A percentile compares a stretch with the other conserved stretches of the same genome.
Conservation (phyloP, 1,284 basidiomycete species). For the Ceratobasidium sp. region DNA sequence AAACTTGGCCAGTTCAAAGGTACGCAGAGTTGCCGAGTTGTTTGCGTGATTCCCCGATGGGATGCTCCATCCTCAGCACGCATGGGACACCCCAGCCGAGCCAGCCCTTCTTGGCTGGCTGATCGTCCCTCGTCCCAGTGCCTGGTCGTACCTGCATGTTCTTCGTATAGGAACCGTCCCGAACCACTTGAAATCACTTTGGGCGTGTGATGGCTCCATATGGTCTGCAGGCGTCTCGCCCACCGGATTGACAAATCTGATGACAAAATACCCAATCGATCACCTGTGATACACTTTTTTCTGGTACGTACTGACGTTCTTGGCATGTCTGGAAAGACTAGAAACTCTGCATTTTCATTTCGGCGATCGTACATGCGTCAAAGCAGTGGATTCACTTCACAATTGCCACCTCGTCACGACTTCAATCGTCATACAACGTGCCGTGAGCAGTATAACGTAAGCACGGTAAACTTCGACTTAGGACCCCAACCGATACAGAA, state of each 20-base stretch:
- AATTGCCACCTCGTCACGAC: background rate
- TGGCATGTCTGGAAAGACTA: background rate
- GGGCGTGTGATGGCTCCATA: background rate
- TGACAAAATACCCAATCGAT: background rate
- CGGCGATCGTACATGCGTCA: background rate
- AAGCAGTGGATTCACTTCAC: background rate
- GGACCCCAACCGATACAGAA: too few species aligned
- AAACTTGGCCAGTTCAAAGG: background rate
- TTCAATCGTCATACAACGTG: too few species aligned
- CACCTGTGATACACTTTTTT: background rate
- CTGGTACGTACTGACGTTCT: too few species aligned
- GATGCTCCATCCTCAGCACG: too few species aligned
- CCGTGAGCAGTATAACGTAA: too few species aligned
- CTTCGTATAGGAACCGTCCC: background rate
- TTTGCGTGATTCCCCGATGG: background rate
- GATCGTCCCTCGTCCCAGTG: background rate
- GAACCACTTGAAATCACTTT: background rate
- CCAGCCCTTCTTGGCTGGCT: background rate
- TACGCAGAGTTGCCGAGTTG: background rate
- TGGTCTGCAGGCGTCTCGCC: background rate
- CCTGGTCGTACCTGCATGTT: background rate
- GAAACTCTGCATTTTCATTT: background rate
- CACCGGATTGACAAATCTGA: background rate
- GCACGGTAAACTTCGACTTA: too few species aligned
- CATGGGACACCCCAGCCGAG: too few species aligned